These are phyloP conservation scores for Craterostigma plantagineum DNA, from an alignment of 257 asterid genomes.

Conservation along the genomic window DNA sequence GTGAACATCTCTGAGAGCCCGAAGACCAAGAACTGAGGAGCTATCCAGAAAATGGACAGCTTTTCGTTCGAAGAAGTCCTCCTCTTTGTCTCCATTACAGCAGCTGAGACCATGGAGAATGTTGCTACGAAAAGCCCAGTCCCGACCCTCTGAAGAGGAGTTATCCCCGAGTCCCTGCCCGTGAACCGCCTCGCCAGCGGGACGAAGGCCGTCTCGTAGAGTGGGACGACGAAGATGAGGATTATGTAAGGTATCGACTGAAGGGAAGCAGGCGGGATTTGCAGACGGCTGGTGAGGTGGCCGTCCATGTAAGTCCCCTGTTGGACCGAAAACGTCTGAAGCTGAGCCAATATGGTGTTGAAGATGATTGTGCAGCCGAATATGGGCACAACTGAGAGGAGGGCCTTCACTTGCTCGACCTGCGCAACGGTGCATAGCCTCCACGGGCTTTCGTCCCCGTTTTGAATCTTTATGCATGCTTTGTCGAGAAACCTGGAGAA, in stretches of 20 bases:
- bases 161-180: constrained; percentile 44
- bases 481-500: constrained; percentile 65
- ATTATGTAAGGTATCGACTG: constrained; percentile 86
- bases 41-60: constrained; percentile 60
- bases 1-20: constrained; percentile 88
- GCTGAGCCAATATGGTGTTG: constrained; percentile 88
- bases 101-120: constrained; percentile 84
- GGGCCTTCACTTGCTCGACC: constrained; percentile 64
- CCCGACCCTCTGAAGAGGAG: constrained; percentile 64
- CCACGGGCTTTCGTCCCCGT: constrained; percentile 36
- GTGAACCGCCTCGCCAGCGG: constrained; percentile 63
- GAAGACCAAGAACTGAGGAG: constrained; percentile 72
- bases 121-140: constrained; percentile 52
- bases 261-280: constrained; percentile 89
- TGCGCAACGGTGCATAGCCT: constrained; percentile 34
- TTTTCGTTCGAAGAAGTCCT: constrained; percentile 10
- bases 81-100: constrained; percentile 47
- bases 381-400: constrained; percentile 55
- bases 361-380: constrained; percentile 81
- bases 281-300: constrained; percentile 33
- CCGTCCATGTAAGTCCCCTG: constrained; percentile 82
- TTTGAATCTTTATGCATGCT: constrained; percentile 52
- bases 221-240: constrained; percentile 61
- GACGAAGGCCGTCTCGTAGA: constrained; percentile 58
- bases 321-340: constrained; percentile 93